Evolutionary conservation across 495 filamentous ascomycete species (phyloP), one percentile per base, ranked within the genome.

Genomic region (Bombardia bombarda): DNA sequence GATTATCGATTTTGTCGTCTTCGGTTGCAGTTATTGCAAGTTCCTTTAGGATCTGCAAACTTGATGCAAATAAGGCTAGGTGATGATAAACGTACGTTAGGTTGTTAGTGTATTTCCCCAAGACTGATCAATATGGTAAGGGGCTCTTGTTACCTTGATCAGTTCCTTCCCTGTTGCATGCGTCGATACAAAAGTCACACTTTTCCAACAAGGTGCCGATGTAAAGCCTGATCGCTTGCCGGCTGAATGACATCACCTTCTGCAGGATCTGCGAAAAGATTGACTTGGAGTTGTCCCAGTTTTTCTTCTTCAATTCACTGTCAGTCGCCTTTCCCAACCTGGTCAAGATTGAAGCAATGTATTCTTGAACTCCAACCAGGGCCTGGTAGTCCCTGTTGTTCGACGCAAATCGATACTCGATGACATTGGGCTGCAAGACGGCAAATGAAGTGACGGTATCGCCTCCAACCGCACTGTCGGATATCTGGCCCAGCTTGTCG

Each of bases 401-500:
- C 9, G 40, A 42, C 2, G 40, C 28, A 17, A 61, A 52, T 7
- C 50, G 39, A 42, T 59, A 61, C 20, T 59, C 37, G n/a, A 55
- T 39, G 1, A 8, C 32, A 2, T 48, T 53, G 0, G 48, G 42
- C 16, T 55, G 47, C 4, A 59, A 40, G 0, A 55, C 28, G 0
- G 40, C 47, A 22, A 52, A 49, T 10, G 56, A 42, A 2, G 48
- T 61, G 7, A 61, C 42, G 1, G 48, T 57, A 1, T 45, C 47
- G 10, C 45, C 48, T 12, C 43, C 26, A 0, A 13, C 10, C 7
- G 19, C 23, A 31, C 13, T 57, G 46, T 55, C 46, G 44, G 56
- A 61, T 7, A 61, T 50, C 19, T 59, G 56, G 22, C 21, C 35
- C 0, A 59, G 35, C 32, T 59, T 61, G 47, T 61, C 50, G 23